Conservation (phyloP, 192 early-diverging fungal species). For the Gonapodya prolifera region DNA sequence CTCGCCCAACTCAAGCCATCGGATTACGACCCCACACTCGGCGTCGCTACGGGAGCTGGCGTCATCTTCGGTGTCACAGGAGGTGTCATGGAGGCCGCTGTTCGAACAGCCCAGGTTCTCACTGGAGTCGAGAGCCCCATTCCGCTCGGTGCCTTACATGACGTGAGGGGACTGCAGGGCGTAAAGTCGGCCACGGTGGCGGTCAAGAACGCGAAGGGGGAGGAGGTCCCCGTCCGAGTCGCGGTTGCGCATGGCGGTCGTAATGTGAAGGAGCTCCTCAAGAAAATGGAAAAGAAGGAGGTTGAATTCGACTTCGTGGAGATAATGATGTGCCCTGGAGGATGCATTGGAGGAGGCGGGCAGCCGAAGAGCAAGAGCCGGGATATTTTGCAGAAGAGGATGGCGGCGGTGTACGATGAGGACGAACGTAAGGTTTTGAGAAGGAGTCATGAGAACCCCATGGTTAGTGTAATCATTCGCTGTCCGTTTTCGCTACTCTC, state of each 20-base stretch:
- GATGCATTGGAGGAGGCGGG: constrained; percentile 8
- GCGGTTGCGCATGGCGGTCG: neutral
- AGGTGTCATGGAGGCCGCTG: constrained; percentile 9
- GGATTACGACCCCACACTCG: neutral
- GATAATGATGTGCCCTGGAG: constrained; percentile 7
- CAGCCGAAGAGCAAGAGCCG: constrained; percentile 4
- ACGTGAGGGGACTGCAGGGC: constrained; percentile 3
- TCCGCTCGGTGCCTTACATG: constrained; percentile 4
- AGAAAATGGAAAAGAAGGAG: neutral
- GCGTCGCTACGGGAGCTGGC: neutral
- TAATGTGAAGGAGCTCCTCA: constrained; percentile 4
- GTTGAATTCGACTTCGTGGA: constrained; percentile 5
- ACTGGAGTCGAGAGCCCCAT: neutral
- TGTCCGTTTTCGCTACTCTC: no score
- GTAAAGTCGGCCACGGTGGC: constrained; percentile 8
- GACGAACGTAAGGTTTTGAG: neutral
- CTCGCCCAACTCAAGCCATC: neutral
- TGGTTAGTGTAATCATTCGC: no score
- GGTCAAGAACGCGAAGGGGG: neutral
- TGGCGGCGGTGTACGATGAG: neutral
- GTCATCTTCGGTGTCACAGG: constrained; percentile 8
- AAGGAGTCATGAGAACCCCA: neutral
- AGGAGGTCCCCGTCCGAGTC: neutral
- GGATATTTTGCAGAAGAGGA: neutral
- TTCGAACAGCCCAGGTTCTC: constrained; percentile 2